These are phyloP conservation scores for Agrocybe praecox DNA, from an alignment of 768 basidiomycete species.

Conservation along the genomic window DNA sequence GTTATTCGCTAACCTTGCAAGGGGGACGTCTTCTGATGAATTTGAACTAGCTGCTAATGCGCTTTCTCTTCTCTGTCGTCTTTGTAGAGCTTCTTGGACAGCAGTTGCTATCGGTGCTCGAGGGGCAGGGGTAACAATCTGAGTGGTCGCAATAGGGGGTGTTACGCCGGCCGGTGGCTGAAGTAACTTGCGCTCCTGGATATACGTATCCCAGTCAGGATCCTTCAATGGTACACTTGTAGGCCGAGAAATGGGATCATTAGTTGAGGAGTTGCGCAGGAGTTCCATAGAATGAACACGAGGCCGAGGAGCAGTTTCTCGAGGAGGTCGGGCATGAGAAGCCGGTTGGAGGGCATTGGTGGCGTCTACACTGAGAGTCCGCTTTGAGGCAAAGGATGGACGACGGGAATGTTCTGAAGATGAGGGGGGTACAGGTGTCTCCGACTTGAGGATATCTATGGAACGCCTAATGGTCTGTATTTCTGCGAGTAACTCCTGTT, in stretches of 20 bases:
- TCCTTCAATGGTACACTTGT: conserved; percentile 75
- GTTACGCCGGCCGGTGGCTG: conserved; percentile 83
- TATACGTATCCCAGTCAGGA: conserved; percentile 86
- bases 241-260: conserved; percentile 64
- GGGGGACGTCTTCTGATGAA: conserved; percentile 53
- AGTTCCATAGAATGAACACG: conserved; percentile 78
- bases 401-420: conserved; percentile 59
- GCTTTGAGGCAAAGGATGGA: conserved; percentile 66
- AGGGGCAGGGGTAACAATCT: conserved; percentile 16
- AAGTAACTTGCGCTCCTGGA: conserved; percentile 81
- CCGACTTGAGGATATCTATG: conserved; percentile 74
- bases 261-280: conserved; percentile 43
- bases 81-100: conserved; percentile 72
- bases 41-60: conserved; percentile 52
- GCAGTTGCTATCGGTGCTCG: conserved; percentile 66
- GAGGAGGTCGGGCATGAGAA: conserved; percentile 69
- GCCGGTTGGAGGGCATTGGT: conserved; percentile 43
- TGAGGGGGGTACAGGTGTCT: conserved; percentile 67
- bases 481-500: conserved; percentile 73
- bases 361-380: conserved; percentile 71
- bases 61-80: conserved; percentile 74
- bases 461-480: conserved; percentile 81
- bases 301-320: conserved; percentile 67
- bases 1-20: conserved; percentile 33
- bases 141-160: conserved; percentile 67